Evolutionary conservation across 129 eudicot species (phyloP).

Genomic region (Heracleum sosnowskyi): DNA sequence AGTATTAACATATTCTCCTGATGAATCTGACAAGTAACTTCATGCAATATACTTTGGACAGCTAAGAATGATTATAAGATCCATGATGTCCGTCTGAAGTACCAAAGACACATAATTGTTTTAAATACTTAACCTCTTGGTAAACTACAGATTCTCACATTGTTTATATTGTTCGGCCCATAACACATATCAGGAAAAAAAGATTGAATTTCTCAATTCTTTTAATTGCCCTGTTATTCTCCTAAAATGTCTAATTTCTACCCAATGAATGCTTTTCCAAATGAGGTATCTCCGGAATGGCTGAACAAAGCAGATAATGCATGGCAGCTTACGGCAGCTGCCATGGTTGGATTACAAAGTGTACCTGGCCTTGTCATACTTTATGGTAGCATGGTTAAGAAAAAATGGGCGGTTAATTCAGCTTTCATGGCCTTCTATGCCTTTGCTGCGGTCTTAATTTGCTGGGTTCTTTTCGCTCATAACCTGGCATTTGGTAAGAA

Average conservation of each 20-base stretch:
- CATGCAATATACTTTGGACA: not conserved
- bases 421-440: conserved; percentile 88
- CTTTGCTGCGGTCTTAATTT: conserved; percentile 54
- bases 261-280: conserved; percentile 31
- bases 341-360: conserved; percentile 76
- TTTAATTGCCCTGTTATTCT: not conserved
- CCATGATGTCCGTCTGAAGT: not conserved
- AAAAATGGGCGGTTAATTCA: conserved; percentile 80
- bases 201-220: not conserved
- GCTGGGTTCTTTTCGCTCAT: conserved; percentile 79
- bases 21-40: not conserved
- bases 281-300: conserved; percentile 48
- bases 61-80: not conserved
- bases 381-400: conserved; percentile 84
- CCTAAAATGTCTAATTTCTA: conserved; percentile 11
- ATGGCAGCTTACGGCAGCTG: conserved; percentile 58
- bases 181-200: conserved; percentile 7
- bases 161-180: conserved; percentile 17
- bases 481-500: conserved; percentile 48
- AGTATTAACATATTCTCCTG: not conserved
- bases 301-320: conserved; percentile 67
- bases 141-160: not conserved
- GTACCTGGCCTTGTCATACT: conserved; percentile 78
- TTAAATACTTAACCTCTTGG: conserved; percentile 25
- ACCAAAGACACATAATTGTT: conserved; percentile 18